Base-by-base conservation (phyloP, 2,329 filamentous ascomycete genomes). In the Ustulina deusta region DNA sequence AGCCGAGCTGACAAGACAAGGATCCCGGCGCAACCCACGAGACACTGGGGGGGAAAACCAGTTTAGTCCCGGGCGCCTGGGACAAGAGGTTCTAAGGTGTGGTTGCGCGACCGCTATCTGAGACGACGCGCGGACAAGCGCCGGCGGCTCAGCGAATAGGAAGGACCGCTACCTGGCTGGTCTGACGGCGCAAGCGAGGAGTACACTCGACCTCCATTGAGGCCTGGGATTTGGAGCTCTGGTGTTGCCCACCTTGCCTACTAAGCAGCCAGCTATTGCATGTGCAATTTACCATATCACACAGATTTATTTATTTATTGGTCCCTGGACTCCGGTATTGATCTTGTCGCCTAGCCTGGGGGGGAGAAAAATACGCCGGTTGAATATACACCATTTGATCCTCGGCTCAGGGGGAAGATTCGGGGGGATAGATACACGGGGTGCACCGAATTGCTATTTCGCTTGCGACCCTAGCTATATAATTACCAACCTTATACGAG, bases 101-200 rank as follows among this genome's bases (percentile, higher is more conserved):
- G 61, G 61, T 56, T 42, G 62, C 65, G 58, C 63, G 40, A 55
- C 32, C 63, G 62, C 32, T 25, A 65, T 61, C 65, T 68, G 68
- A 70, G 65, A 70, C 68, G 65, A 55, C 55, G 56, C 65, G 51
- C 68, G 34, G 62, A 57, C 49, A 46, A 54, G 38, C 65, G 49
- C 49, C 40, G 59, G 25, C 34, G 13, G 11, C 40, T 36, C 34
- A n/a, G 51, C 62, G 55, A 69, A 62, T 63, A 49, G 51, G 42
- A 60, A 3, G 17, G 25, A 34, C 36, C 44, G 11, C 48, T 51
- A 1, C 46, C 20, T 42, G 42, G 22, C 57, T 36, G 52, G 36
- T 65, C 65, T 57, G 58, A 58, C 68, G 52, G 55, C 67, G 49
- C 52, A 59, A 58, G 48, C 57, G 38, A 62, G 49, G 38, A 62